Conservation (phyloP, 306 rosid genomes). For the Castanea crenata region DNA sequence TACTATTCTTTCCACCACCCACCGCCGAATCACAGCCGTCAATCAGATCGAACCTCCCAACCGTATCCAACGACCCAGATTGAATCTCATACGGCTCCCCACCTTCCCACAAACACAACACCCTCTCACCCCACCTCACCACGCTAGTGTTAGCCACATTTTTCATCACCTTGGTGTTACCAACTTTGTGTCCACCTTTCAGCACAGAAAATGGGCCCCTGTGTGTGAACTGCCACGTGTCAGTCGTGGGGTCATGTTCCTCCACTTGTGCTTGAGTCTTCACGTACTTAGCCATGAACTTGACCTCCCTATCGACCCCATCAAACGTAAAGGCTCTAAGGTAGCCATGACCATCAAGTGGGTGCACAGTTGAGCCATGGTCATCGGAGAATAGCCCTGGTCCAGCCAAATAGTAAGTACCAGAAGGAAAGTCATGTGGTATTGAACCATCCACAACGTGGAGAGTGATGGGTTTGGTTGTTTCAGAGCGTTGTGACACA, state of each 20-base stretch:
- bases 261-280: constrained; percentile 77
- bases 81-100: no score
- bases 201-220: constrained; percentile 90
- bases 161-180: constrained; percentile 96
- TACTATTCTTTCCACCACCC: neutral
- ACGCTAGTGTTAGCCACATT: constrained; percentile 97
- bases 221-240: constrained; percentile 70
- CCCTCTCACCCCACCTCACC: constrained; percentile 72
- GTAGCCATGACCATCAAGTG: constrained; percentile 88
- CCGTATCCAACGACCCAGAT: constrained; percentile 56
- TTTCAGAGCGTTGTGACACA: constrained; percentile 67
- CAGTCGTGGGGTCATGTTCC: constrained; percentile 57
- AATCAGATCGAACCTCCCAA: constrained; percentile 46
- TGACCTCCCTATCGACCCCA: constrained; percentile 26
- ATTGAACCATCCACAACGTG: constrained; percentile 49
- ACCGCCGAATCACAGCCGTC: constrained; percentile 24
- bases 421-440: constrained; percentile 67
- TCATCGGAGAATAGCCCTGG: constrained; percentile 82
- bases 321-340: constrained; percentile 65
- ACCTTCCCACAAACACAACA: no score
- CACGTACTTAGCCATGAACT: constrained; percentile 85
- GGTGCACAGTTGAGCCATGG: constrained; percentile 92
- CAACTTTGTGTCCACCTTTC: constrained; percentile 76
- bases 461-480: constrained; percentile 40
- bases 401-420: constrained; percentile 77